Evolutionary conservation across 2,329 filamentous ascomycete species (phyloP), one percentile per base, ranked within the genome.

Genomic region (Davidsoniella australis): DNA sequence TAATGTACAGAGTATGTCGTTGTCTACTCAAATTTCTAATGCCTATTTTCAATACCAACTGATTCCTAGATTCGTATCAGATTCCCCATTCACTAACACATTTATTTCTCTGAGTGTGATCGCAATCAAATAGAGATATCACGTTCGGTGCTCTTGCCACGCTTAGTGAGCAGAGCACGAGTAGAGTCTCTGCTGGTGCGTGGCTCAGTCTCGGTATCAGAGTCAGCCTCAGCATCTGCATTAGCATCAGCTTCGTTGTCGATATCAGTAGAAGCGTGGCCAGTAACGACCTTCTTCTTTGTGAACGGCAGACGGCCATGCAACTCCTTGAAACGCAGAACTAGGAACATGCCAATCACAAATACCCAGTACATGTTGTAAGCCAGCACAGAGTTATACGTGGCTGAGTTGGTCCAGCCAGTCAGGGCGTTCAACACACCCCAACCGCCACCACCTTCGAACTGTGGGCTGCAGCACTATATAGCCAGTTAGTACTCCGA

Each of bases 331-430:
- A 76, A 85, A 40, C 80, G 71, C 69, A 89, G 71, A 33, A 66
- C 56, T 12, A 76, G 53, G 60, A 89, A 84, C 4, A 71, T 72
- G 14, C 69, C 53, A 43, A 84, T 84, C 53, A 85, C 71, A 7
- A 68, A 69, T 46, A 91, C 64, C 87, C 86, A 94, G 67, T 94
- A 94, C 14, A 89, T 52, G 61, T 91, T 93, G 67, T 94, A 94
- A 1, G 82, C 79, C 54, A 94, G 78, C 55, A 94, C 82, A 1
- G 84, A 88, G 47, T 86, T 85, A 58, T 89, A 87, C 1, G 86
- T 93, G 4, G 84, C 87, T 10, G 82, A 85, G 66, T 94, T 94
- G 54, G 78, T 75, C 87, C 87, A 94, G 52, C 87, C 86, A 9
- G 94, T 70, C 48, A 94, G 71, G 52, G 84, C 78, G 58, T 93